Base-by-base conservation (phyloP, 1,284 basidiomycete species). In the Microbotryum lychnidis-dioicae region DNA sequence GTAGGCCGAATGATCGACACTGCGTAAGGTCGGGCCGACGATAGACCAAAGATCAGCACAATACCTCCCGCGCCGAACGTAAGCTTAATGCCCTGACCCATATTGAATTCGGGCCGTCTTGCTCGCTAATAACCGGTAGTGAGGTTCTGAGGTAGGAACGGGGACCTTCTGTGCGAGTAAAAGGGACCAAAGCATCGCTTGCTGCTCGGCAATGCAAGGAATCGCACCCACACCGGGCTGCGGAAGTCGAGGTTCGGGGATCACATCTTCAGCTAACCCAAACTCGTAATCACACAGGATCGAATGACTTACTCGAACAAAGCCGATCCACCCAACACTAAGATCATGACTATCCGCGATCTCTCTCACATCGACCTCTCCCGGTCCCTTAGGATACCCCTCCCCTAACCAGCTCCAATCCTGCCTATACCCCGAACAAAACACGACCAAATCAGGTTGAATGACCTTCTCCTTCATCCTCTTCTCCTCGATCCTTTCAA, bases 171-270 rank as follows among this genome's bases (percentile, higher is more conserved):
- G 75, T 56, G 77, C 73, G 25, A 83, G 71, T 8, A 84, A 69
- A 3, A 81, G 78, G 50, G 82, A 80, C 82, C 83, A 85, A 63
- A 84, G 80, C 73, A 84, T 81, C 0, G 79, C 74, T 69, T 84
- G 83, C 79, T 84, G 82, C 73, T 86, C 84, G 2, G 83, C 79
- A 57, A 85, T 82, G 0, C 84, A 83, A 1, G 84, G 84, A 58
- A 85, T 85, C 0, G 84, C 84, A 63, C 83, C 83, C 72, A 67
- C 64, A 1, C 25, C 25, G 4, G 44, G 25, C 31, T 37, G 33
- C 31, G n/a, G 46, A n/a, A 50, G 49, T 18, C 9, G 8, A 42
- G 37, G 8, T 31, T 31, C 31, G 31, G 31, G 1, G 8, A 31
- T 31, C 2, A 31, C 31, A 8, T 8, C 31, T 9, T 31, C 31